Evolutionary conservation across 305 asterid species (phyloP).

Genomic region (Solanum chacoense): DNA sequence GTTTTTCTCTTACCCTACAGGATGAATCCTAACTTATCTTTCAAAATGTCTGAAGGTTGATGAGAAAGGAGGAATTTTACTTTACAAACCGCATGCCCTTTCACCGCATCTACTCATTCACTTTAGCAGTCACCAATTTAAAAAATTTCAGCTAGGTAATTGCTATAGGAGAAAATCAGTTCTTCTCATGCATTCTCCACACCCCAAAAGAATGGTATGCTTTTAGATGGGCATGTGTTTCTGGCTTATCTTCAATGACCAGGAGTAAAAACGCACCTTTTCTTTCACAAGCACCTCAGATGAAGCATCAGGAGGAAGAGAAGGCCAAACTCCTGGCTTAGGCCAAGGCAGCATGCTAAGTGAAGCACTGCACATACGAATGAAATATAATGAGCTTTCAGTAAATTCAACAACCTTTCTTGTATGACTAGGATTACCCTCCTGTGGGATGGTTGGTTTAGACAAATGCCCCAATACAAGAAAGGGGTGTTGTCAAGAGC

Average conservation of each 20-base stretch:
- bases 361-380: conserved; percentile 58
- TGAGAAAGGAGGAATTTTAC: neutral
- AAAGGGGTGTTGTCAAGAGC: neutral
- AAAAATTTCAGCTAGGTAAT: neutral
- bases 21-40: neutral
- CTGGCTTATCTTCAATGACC: conserved; percentile 4
- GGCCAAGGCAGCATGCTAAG: conserved; percentile 99
- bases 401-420: conserved; percentile 1
- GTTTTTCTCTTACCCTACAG: neutral
- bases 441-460: neutral
- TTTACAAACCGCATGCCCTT: neutral
- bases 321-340: conserved; percentile 94
- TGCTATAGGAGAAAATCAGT: neutral
- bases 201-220: neutral
- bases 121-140: neutral
- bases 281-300: conserved; percentile 86
- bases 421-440: neutral
- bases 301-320: conserved; percentile 82
- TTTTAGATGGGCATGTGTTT: neutral
- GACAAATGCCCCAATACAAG: neutral
- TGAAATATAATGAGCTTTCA: conserved; percentile 8
- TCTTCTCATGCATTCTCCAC: neutral
- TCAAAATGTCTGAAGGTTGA: neutral
- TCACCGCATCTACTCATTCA: neutral
- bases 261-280: conserved; percentile 46